These are phyloP conservation scores for Glomus cerebriforme DNA, from an alignment of 192 early-diverging fungal species.

Conservation along the genomic window DNA sequence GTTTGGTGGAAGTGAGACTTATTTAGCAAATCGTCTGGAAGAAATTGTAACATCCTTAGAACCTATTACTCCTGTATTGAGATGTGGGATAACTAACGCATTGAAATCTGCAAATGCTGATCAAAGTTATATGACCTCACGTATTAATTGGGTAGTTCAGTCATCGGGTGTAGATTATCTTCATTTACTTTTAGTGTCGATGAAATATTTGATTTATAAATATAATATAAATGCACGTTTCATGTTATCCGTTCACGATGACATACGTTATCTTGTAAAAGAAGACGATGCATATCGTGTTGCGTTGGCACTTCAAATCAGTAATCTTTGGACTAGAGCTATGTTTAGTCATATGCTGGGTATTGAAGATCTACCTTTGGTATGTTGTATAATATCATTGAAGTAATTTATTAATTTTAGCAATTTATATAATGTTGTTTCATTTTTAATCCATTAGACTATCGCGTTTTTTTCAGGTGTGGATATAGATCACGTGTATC, in stretches of 20 bases:
- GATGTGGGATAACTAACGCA: constrained; percentile 86
- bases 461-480: constrained; percentile 94
- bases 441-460: constrained; percentile 44
- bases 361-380: constrained; percentile 85
- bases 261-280: constrained; percentile 86
- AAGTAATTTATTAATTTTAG: background rate
- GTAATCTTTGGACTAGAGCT: constrained; percentile 90
- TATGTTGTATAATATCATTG: constrained; percentile 30
- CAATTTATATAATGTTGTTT: background rate
- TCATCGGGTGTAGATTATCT: constrained; percentile 98
- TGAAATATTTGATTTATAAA: constrained; percentile 78
- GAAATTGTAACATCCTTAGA: constrained; percentile 68
- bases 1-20: constrained; percentile 89
- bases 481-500: constrained; percentile 87
- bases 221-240: constrained; percentile 82
- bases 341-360: constrained; percentile 84
- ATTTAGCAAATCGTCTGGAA: constrained; percentile 93
- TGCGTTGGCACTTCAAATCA: constrained; percentile 83
- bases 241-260: constrained; percentile 92
- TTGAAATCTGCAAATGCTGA: constrained; percentile 44
- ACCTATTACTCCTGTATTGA: constrained; percentile 84
- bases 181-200: constrained; percentile 85
- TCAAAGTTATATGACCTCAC: constrained; percentile 73
- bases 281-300: constrained; percentile 73
- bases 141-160: constrained; percentile 98